Base-by-base conservation (phyloP, 805 yeast genomes). In the Ogataea nakhonphanomensis region DNA sequence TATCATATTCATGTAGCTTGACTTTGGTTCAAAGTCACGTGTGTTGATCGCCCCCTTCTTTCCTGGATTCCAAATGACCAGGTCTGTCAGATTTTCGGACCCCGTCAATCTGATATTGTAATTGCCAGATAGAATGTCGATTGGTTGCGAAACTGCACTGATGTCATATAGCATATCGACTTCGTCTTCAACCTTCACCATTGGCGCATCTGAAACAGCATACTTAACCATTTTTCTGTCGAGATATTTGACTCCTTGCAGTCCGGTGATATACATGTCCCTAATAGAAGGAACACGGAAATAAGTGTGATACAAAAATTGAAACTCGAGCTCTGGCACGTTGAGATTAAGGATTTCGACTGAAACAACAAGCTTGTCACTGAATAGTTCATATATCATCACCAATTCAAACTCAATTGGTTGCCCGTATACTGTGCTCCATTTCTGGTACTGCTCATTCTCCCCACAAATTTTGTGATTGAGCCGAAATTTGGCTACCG, bases 41-140 rank as follows among this genome's bases (percentile, higher is more conserved):
- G 49, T 46, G 15, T 35, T 37, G 9, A 28, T 9, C 3, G 43
- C 48, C 2, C 50, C 51, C 12, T 45, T 39, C 7, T 11, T 21
- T 53, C 55, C 49, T 9, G 55, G 55, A 29, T 49, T 51, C 55
- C 55, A 51, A 17, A 51, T 39, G 30, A 51, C 55, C 22, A 51
- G 15, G 28, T 49, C 48, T 4, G 30, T 28, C 12, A 51, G 39
- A 17, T 49, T 47, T 2, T 30, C 30, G 1, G 50, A 40, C 14
- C 46, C 25, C 1, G 46, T 33, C 7, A 51, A 31, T n/a, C 48
- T 33, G 3, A 49, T 39, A n/a, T 25, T 39, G 24, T 25, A n/a
- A 14, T 49, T 39, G 10, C 51, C 53, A 2, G 55, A 45, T 8
- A 46, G 33, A 25, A 51, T 49, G 17, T 49, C 51, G 11, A 30